phyloP scores from a whole-genome alignment of 495 filamentous ascomycete species.

The Mycothermus thermophilus region DNA sequence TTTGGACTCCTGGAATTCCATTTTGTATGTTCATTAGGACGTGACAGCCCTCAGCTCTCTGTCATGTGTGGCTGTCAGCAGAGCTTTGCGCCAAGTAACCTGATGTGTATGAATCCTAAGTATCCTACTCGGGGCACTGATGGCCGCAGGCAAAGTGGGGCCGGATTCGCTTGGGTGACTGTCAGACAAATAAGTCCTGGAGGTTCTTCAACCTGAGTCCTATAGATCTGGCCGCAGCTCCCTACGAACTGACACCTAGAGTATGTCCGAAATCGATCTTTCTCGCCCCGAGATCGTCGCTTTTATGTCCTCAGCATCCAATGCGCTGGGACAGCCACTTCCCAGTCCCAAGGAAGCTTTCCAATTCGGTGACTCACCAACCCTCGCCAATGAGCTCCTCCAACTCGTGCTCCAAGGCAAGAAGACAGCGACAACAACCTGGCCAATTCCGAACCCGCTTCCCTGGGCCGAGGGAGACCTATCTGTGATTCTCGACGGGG shows the following conservation, averaged over 20 bases:
- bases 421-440: constrained; percentile 23
- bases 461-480: constrained; percentile 21
- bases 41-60: too few species aligned
- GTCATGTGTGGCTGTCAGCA: too few species aligned
- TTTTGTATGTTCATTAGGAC: too few species aligned
- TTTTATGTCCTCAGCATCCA: constrained; percentile 17
- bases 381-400: constrained; percentile 9
- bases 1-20: too few species aligned
- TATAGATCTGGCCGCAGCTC: too few species aligned
- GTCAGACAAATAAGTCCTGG: too few species aligned
- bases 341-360: constrained; percentile 22
- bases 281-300: constrained; percentile 14
- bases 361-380: constrained; percentile 11
- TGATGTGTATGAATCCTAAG: too few species aligned
- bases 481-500: constrained; percentile 20
- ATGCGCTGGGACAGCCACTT: constrained; percentile 6
- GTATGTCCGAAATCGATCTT: constrained; percentile 35
- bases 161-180: too few species aligned
- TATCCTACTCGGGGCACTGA: too few species aligned
- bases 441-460: constrained; percentile 17
- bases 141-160: too few species aligned
- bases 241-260: constrained; percentile 25
- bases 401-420: constrained; percentile 13
- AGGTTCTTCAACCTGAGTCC: too few species aligned
- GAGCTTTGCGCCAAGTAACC: too few species aligned